phyloP scores from a whole-genome alignment of 2,329 filamentous ascomycete genomes.

The Sporothrix luriei region DNA sequence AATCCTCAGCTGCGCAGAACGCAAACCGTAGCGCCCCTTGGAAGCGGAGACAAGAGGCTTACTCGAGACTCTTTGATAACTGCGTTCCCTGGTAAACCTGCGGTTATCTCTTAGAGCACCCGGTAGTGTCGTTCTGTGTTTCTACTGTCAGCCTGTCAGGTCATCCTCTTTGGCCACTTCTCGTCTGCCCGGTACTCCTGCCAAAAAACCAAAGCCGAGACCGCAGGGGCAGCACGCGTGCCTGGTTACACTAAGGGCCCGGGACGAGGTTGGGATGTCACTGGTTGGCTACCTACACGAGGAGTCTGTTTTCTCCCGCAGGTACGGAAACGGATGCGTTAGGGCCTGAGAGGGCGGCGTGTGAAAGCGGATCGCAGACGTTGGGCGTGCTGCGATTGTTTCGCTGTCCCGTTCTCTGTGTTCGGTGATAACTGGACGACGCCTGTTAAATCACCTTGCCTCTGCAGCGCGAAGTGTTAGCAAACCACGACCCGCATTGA shows the following conservation, averaged over 20 bases:
- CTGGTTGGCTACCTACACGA: slow-evolving; percentile 41
- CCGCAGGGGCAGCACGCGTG: slow-evolving; percentile 32
- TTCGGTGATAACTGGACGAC: slow-evolving; percentile 12
- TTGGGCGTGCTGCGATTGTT: slow-evolving; percentile 24
- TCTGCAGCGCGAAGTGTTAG: slow-evolving; percentile 17
- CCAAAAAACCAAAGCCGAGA: neutral
- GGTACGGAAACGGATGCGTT: slow-evolving; percentile 9
- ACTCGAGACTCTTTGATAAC: slow-evolving; percentile 13
- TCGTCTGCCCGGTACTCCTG: slow-evolving; percentile 1
- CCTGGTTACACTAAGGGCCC: slow-evolving; percentile 41
- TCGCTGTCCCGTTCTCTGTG: slow-evolving; percentile 21
- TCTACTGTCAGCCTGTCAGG: neutral
- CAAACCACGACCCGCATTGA: slow-evolving; percentile 15
- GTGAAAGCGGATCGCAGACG: slow-evolving; percentile 4
- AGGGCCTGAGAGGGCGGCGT: slow-evolving; percentile 9
- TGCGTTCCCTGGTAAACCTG: neutral
- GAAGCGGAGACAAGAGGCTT: neutral
- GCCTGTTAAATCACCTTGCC: slow-evolving; percentile 2
- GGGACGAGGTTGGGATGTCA: slow-evolving; percentile 32
- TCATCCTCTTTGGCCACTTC: slow-evolving; percentile 5
- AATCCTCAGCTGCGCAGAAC: slow-evolving; percentile 21
- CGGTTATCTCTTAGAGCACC: neutral
- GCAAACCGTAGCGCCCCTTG: neutral
- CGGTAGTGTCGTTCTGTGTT: neutral
- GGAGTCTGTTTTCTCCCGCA: slow-evolving; percentile 23